Conservation (phyloP, 345 rosid species). For the Erucastrum elatum region DNA sequence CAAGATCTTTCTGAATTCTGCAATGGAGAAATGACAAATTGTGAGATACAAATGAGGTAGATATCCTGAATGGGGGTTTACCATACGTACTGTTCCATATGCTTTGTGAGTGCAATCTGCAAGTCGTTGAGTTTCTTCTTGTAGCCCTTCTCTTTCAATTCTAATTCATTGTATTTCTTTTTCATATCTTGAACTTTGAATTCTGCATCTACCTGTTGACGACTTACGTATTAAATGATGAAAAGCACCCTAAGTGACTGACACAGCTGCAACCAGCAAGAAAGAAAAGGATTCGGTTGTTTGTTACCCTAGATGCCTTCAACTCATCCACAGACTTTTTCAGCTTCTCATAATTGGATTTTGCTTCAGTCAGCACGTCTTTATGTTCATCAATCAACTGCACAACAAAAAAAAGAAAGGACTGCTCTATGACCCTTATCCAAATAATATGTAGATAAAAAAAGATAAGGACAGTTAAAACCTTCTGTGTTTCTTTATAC, state of each 20-base stretch:
- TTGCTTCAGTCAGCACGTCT: slow-evolving; percentile 66
- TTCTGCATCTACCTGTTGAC: slow-evolving; percentile 82
- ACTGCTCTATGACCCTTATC: slow-evolving; percentile 3
- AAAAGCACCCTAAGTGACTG: slow-evolving; percentile 10
- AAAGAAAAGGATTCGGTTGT: slow-evolving; percentile 22
- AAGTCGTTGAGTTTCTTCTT: slow-evolving; percentile 76
- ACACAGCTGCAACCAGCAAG: slow-evolving; percentile 10
- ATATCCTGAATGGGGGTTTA: slow-evolving; percentile 14
- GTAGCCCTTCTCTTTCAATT: slow-evolving; percentile 75
- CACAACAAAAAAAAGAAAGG: slow-evolving; percentile 22
- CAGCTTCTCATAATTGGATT: slow-evolving; percentile 61
- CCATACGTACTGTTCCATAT: slow-evolving; percentile 83
- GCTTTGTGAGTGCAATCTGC: slow-evolving; percentile 64
- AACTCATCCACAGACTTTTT: slow-evolving; percentile 78
- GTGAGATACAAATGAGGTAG: slow-evolving; percentile 27
- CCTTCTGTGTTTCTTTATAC: slow-evolving; percentile 76
- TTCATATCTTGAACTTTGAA: slow-evolving; percentile 78
- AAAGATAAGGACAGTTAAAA: slow-evolving; percentile 30
- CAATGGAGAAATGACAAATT: slow-evolving; percentile 34
- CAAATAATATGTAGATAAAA: slow-evolving; percentile 15
- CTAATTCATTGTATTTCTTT: slow-evolving; percentile 70
- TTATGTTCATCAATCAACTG: slow-evolving; percentile 81
- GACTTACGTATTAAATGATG: slow-evolving; percentile 21
- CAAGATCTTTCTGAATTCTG: slow-evolving; percentile 91
- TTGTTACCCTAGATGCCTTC: slow-evolving; percentile 79